A percentile compares a stretch with the other conserved stretches of the same genome.
These are phyloP conservation scores for Penicillium steckii DNA, from an alignment of 495 filamentous ascomycete species.

Conservation along the genomic window DNA sequence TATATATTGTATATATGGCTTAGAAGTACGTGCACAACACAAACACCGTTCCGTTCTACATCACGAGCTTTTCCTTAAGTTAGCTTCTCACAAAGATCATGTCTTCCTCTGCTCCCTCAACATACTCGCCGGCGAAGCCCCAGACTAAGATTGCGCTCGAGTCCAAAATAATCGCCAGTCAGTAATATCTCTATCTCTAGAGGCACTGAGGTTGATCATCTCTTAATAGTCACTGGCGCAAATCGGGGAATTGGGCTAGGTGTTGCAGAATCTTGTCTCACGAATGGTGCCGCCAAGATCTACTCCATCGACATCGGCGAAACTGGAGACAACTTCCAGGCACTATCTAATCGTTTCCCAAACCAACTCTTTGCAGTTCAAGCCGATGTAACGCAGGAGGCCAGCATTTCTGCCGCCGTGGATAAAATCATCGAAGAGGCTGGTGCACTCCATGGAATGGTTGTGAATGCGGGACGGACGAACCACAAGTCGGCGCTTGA, in stretches of 20 bases:
- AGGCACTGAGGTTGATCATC: too few relatives aligned
- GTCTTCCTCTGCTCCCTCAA: constrained; percentile 3
- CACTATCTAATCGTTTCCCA: constrained; percentile 27
- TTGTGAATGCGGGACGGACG: constrained; percentile 44
- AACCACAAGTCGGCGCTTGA: constrained; percentile 45
- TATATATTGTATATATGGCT: neutral
- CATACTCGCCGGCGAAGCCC: constrained; percentile 10
- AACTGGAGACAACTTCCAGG: constrained; percentile 35
- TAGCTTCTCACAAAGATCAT: neutral
- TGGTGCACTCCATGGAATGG: constrained; percentile 36
- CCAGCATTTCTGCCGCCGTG: constrained; percentile 34
- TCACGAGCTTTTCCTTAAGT: too few relatives aligned
- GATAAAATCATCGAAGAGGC: constrained; percentile 34
- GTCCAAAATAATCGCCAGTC: constrained; percentile 19
- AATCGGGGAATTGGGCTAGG: constrained; percentile 40
- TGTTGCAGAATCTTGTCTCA: constrained; percentile 39
- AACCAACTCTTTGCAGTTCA: constrained; percentile 32
- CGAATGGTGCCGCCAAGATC: constrained; percentile 36
- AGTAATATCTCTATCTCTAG: neutral
- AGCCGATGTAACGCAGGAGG: constrained; percentile 38
- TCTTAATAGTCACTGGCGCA: constrained; percentile 37
- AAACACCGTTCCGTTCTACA: too few relatives aligned
- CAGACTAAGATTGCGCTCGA: constrained; percentile 17
- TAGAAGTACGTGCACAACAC: too few relatives aligned
- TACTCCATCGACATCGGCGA: constrained; percentile 44